Percentiles rank a stretch among this genome's conserved stretches.
Evolutionary conservation across 176 grass and related monocot genomes (phyloP).

Genomic region (Avena atlantica): DNA sequence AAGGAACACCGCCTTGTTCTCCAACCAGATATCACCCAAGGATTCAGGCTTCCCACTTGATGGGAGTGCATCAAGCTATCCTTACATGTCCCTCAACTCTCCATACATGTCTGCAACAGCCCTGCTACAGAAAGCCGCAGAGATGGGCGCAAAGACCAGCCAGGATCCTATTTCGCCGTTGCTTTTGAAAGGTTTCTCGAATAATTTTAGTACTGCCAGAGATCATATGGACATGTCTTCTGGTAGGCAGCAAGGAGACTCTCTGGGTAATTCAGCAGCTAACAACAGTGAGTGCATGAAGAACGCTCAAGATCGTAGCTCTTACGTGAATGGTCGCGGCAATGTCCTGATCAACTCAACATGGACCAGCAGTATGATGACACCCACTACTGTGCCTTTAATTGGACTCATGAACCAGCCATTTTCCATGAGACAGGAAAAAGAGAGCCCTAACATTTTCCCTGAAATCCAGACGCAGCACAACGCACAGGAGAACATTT

Average conservation of each 20-base stretch:
- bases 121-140: conserved; percentile 71
- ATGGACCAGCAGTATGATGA: conserved; percentile 46
- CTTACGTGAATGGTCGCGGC: conserved; percentile 41
- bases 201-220: conserved; percentile 44
- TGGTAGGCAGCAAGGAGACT: conserved; percentile 52
- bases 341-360: conserved; percentile 50
- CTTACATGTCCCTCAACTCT: conserved; percentile 62
- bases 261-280: conserved; percentile 45
- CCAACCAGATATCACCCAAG: conserved; percentile 48
- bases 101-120: conserved; percentile 72
- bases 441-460: conserved; percentile 38
- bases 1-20: conserved; percentile 54
- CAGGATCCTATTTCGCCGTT: conserved; percentile 71
- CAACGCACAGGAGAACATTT: conserved; percentile 45
- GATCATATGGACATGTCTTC: conserved; percentile 55
- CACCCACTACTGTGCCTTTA: conserved; percentile 41
- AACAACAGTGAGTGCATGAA: conserved; percentile 48
- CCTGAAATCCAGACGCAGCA: conserved; percentile 43
- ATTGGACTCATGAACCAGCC: conserved; percentile 50
- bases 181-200: conserved; percentile 59
- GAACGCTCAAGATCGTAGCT: conserved; percentile 30
- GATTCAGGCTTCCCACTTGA: conserved; percentile 53
- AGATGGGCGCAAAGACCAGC: conserved; percentile 67
- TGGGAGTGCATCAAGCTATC: conserved; percentile 46
- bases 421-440: conserved; percentile 53